Evolutionary conservation across 331 rosid species (phyloP).

Genomic region (Arachis monticola): DNA sequence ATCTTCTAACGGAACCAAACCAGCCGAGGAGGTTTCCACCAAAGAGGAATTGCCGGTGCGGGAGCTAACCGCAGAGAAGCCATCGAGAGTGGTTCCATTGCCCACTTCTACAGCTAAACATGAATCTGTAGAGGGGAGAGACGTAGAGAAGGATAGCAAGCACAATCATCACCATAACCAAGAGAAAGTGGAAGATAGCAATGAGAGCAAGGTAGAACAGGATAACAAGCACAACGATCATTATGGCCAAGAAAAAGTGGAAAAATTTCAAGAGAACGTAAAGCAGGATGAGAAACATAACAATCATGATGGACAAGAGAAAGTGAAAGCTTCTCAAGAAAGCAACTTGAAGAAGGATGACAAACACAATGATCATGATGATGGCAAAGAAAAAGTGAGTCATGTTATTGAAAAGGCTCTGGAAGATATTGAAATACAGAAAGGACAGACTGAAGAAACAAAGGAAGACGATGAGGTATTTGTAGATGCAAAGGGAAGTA

Average conservation of each 20-base stretch:
- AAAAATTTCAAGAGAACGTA: background rate
- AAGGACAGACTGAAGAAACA: background rate
- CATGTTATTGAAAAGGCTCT: background rate
- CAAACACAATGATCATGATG: background rate
- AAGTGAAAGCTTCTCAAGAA: background rate
- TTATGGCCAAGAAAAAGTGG: background rate
- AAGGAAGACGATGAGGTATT: conserved; percentile 34
- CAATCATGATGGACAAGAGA: background rate
- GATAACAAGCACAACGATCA: background rate
- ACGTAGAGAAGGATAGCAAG: background rate
- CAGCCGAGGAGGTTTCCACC: background rate
- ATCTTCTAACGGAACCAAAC: background rate
- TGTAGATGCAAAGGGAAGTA: conserved; percentile 26
- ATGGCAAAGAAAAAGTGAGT: background rate
- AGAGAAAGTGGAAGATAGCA: background rate
- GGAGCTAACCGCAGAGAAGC: background rate
- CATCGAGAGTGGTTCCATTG: conserved; percentile 43
- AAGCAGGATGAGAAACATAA: background rate
- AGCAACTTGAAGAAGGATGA: background rate
- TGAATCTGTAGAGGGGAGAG: background rate
- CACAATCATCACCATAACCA: background rate
- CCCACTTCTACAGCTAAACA: background rate
- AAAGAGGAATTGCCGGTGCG: background rate
- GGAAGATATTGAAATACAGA: conserved; percentile 11
- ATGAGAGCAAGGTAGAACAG: background rate